A percentile compares a stretch with the other conserved stretches of the same genome.
phyloP scores from a whole-genome alignment of 2,329 filamentous ascomycete genomes.

The Aureobasidium zeae region DNA sequence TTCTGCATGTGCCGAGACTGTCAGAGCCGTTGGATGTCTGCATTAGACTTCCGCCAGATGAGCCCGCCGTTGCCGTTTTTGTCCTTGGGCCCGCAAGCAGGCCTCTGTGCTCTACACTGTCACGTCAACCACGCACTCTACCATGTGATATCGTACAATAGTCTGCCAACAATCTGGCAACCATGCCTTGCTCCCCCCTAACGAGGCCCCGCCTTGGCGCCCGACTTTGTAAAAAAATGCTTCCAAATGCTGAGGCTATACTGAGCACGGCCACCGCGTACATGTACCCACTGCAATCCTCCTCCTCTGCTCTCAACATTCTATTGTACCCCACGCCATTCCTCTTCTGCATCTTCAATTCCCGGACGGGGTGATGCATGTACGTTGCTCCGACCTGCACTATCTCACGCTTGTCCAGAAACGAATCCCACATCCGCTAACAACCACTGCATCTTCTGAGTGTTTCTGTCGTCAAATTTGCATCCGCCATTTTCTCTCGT shows the following conservation, averaged over 20 bases:
- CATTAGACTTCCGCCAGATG: slow-evolving; percentile 14
- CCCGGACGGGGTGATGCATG: slow-evolving; percentile 12
- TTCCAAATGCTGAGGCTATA: slow-evolving; percentile 13
- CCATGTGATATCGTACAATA: slow-evolving; percentile 10
- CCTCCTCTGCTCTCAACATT: slow-evolving; percentile 3
- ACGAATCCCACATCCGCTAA: neutral
- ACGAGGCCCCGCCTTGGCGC: too few species aligned
- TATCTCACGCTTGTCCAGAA: slow-evolving; percentile 10
- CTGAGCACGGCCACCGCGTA: slow-evolving; percentile 10
- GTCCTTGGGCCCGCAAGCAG: too few species aligned
- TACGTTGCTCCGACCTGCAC: neutral
- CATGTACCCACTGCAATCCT: slow-evolving; percentile 5
- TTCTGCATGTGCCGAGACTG: slow-evolving; percentile 9
- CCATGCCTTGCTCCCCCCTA: neutral
- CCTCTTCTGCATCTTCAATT: neutral
- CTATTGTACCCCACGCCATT: slow-evolving; percentile 1
- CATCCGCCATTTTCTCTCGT: neutral
- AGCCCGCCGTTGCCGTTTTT: slow-evolving; percentile 9
- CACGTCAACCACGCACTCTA: too few species aligned
- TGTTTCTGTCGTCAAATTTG: neutral
- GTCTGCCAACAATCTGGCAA: slow-evolving; percentile 1
- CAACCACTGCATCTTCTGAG: neutral
- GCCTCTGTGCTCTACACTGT: too few species aligned
- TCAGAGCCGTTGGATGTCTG: slow-evolving; percentile 8
- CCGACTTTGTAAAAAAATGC: too few species aligned